Evolutionary conservation across 139 green algal genomes (phyloP).

Genomic region (Microglena sp.): DNA sequence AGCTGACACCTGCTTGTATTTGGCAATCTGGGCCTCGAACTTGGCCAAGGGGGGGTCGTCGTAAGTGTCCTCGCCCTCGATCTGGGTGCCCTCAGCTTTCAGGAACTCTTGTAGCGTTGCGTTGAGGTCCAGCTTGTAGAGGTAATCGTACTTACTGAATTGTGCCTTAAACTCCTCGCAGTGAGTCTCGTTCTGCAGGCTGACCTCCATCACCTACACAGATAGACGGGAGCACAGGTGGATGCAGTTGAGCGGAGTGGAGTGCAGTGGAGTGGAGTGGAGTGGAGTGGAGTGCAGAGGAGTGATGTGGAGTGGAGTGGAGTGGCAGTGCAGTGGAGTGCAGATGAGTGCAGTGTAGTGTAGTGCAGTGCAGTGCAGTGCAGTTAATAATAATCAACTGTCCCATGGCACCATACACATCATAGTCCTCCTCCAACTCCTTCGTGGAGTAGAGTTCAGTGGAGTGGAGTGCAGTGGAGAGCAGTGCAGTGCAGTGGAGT

Average conservation of each 20-base stretch:
- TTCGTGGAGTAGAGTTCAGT: too few relatives aligned
- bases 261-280: too few relatives aligned
- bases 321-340: too few relatives aligned
- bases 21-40: conserved; percentile 63
- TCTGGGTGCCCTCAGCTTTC: conserved; percentile 40
- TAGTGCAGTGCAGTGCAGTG: too few relatives aligned
- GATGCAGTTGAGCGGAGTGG: too few relatives aligned
- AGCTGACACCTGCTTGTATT: conserved; percentile 55
- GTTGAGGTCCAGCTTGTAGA: conserved; percentile 71
- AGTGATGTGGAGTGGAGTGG: too few relatives aligned
- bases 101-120: conserved; percentile 41
- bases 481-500: too few relatives aligned
- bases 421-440: conserved; percentile 83
- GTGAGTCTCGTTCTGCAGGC: conserved; percentile 54
- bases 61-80: too few relatives aligned
- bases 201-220: conserved; percentile 38
- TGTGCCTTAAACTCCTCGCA: conserved; percentile 68
- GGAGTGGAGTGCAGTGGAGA: too few relatives aligned
- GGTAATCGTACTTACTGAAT: conserved; percentile 64
- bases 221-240: not conserved
- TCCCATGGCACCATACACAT: conserved; percentile 58
- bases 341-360: too few relatives aligned
- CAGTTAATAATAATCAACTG: conserved; percentile 31
- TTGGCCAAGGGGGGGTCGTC: conserved; percentile 60
- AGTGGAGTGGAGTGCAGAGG: too few relatives aligned